Evolutionary conservation across 257 asterid genomes (phyloP), one percentile per base, ranked within the genome.

Genomic region (Paraleonurus japonicus): DNA sequence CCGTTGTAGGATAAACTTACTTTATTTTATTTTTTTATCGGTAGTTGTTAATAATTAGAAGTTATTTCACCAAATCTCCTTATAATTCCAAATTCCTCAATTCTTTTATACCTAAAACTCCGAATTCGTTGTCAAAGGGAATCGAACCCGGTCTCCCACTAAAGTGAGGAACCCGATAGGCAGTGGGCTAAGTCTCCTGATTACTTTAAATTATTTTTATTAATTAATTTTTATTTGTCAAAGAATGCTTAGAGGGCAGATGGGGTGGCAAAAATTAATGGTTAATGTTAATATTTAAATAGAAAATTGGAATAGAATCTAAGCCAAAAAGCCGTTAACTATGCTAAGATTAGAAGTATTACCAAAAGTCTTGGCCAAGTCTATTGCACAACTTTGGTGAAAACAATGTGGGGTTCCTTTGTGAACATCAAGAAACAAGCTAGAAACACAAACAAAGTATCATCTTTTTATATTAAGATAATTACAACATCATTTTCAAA

Each of bases 361-460:
- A 58, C 67, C 75, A 70, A 77, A 65, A 77, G 71, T 67, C 30
- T 71, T 53, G 78, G 67, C 68, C 80, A 78, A 61, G 67, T 81
- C 59, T 73, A 48, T 32, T 37, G 63, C 72, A 28, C 71, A 26
- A 45, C 64, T 68, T 86, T 78, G 92, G 78, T 45, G 55, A 79
- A 65, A 80, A 80, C 86, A 70, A 80, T 66, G 71, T 71, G 69
- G 68, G 58, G 12, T 33, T 51, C n/a, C 78, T 62, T 76, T 65
- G 85, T 71, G 69, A 64, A 75, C 72, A 70, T 76, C 76, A 37
- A 24, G 2, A 59, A 61, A 74, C 77, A 57, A 79, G 3, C 9
- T 12, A 3, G 17, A 3, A 41, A 13, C 50, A 3, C 13, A 27
- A n/a, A 66, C 65, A 65, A 80, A n/a, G 64, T 37, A 55, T 26